Conservation (phyloP, 164 flowering plant genomes). For the Chimonanthus salicifolius region DNA sequence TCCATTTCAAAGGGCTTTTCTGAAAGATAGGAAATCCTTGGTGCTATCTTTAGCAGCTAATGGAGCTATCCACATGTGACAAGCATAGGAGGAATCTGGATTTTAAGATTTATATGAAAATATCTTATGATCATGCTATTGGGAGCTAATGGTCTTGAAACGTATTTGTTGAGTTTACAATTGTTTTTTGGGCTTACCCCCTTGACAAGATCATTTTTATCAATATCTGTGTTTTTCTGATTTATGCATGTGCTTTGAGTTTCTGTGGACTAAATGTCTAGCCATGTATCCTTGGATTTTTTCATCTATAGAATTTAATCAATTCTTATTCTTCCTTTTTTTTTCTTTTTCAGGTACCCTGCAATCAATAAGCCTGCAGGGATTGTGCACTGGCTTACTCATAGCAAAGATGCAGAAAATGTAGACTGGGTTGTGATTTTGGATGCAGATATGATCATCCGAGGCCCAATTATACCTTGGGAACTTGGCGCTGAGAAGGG, state of each 20-base stretch:
- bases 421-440: constrained; percentile 98
- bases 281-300: not conserved
- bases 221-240: not conserved
- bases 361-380: constrained; percentile 98
- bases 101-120: too few relatives aligned
- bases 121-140: too few relatives aligned
- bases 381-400: constrained; percentile 84
- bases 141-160: too few relatives aligned
- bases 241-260: not conserved
- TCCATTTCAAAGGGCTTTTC: too few relatives aligned
- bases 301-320: not conserved
- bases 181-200: not conserved
- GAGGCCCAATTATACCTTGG: constrained; percentile 96
- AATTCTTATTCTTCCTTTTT: not conserved
- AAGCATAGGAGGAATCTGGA: too few relatives aligned
- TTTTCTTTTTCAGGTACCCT: constrained; percentile 65
- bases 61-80: too few relatives aligned
- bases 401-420: constrained; percentile 84
- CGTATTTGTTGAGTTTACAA: not conserved
- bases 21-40: too few relatives aligned
- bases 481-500: constrained; percentile 95
- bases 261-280: not conserved
- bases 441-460: constrained; percentile 91
- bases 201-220: not conserved
- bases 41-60: too few relatives aligned